Evolutionary conservation across 2,329 filamentous ascomycete genomes (phyloP), one percentile per base, ranked within the genome.

Genomic region (Metarhizium brunneum): DNA sequence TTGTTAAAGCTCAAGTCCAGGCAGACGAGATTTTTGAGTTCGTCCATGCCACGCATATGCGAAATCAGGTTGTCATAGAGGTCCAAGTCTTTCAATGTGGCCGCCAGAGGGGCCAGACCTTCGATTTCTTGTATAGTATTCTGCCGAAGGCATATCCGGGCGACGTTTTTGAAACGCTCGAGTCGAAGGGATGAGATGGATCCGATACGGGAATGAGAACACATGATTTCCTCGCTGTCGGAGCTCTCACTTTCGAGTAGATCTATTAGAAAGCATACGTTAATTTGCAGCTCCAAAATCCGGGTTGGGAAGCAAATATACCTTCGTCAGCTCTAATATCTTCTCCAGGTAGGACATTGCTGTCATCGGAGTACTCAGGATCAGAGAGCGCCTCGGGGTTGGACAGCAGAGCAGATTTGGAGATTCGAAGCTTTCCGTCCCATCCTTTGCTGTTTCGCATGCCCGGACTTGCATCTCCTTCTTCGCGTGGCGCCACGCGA

Each of bases 1-100:
- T 97, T 97, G 78, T 99, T 99, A 82, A 96, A 99, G 70, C 89
- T 95, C 53, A 99, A 79, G 69, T 99, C 94, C 54, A 99, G 82
- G 56, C 77, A 87, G 6, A 82, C 90, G 54, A 99, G 81, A 58
- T 88, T 79, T 13, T 79, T 83, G 56, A 96, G 82, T 49, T 83
- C 77, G 54, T 96, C 91, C 49, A 99, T 80, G 35, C 89, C 89
- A 61, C 86, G 85, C 71, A 96, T 84, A 70, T 95, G 91, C 11
- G 85, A 83, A 64, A 99, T 91, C 18, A 95, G 80, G 71, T 99
- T 99, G 73, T 99, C 94, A 76, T 99, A 99, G 57, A 99, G 81
- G 65, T 99, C 94, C 52, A 99, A 81, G 58, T 99, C 94, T 65
- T 83, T 74, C 45, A 99, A 76, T 1, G 84, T 89, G 2, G 75